phyloP scores from a whole-genome alignment of 805 yeast genomes.

The Ogataea philodendri region DNA sequence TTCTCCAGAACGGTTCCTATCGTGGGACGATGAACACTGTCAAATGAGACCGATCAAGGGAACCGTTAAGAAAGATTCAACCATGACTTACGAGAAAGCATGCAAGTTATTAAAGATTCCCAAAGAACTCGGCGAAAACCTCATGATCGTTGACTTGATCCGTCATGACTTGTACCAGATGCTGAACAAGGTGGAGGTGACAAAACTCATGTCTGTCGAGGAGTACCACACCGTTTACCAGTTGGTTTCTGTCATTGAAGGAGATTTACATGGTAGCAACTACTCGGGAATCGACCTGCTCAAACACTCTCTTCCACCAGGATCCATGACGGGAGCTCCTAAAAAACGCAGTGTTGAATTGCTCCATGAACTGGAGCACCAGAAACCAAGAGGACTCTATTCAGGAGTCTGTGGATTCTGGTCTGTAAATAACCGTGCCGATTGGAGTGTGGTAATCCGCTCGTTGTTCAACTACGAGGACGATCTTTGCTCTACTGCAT shows the following conservation, averaged over 20 bases:
- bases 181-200: constrained; percentile 62
- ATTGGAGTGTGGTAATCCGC: constrained; percentile 94
- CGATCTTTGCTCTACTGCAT: constrained; percentile 35
- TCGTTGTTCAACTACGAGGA: constrained; percentile 67
- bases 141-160: constrained; percentile 95
- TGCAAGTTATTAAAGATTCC: constrained; percentile 67
- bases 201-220: constrained; percentile 85
- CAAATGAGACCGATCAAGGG: constrained; percentile 96
- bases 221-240: constrained; percentile 91
- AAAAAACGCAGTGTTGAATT: constrained; percentile 88
- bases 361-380: constrained; percentile 56
- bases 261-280: constrained; percentile 39
- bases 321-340: constrained; percentile 99
- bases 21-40: constrained; percentile 64
- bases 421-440: constrained; percentile 83
- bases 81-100: constrained; percentile 58
- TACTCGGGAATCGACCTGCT: constrained; percentile 78
- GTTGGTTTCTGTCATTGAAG: constrained; percentile 84
- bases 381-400: constrained; percentile 73
- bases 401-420: constrained; percentile 96
- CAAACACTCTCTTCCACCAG: constrained; percentile 85
- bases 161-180: constrained; percentile 83
- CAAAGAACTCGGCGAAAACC: constrained; percentile 91
- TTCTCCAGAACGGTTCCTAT: constrained; percentile 90
- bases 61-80: constrained; percentile 69